Evolutionary conservation across 139 green algal genomes (phyloP), one percentile per base, ranked within the genome.

Genomic region (Picochlorum sp.): DNA sequence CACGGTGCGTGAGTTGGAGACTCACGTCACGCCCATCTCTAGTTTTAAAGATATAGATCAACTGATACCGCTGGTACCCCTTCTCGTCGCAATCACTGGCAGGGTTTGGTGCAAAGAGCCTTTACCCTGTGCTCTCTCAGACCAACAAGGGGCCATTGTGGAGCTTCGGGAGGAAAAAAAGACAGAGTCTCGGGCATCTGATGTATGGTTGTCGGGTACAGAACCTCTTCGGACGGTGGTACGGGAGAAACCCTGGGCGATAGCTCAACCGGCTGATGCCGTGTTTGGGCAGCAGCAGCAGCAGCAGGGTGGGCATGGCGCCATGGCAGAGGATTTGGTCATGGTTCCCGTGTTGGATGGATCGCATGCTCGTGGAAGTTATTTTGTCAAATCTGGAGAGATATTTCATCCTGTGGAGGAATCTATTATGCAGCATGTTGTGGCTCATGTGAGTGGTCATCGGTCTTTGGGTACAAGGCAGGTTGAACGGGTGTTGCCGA

Each of bases 61-160:
- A 31, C 37, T 77, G 5, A 49, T 64, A 21, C 24, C 37, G 1
- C 47, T 73, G 45, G 50, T 77, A 24, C 71, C 71, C 0, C 1
- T 77, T 16, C 30, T 77, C 13, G 28, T 77, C 6, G 71, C 71
- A 24, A 58, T 77, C 37, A 73, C 57, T 24, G 71, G 71, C 28
- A 49, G 71, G 3, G 71, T 77, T 20, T 57, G 55, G 37, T 47
- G 55, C 18, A 45, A 45, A 13, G 44, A 62, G 14, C 57, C 64
- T 8, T 18, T 66, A 21, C 24, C 26, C 6, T 69, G 71, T 51
- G 59, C 71, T 24, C 57, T 77, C 23, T 67, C 59, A 20, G 50
- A 70, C 7, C 26, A 16, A 26, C 49, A 73, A 30, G 71, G 49
- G 5, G 65, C 49, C 1, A 69, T 77, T 26, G 44, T 73, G 8